phyloP scores from a whole-genome alignment of 2,329 filamentous ascomycete genomes.

The Colletotrichum sp. region DNA sequence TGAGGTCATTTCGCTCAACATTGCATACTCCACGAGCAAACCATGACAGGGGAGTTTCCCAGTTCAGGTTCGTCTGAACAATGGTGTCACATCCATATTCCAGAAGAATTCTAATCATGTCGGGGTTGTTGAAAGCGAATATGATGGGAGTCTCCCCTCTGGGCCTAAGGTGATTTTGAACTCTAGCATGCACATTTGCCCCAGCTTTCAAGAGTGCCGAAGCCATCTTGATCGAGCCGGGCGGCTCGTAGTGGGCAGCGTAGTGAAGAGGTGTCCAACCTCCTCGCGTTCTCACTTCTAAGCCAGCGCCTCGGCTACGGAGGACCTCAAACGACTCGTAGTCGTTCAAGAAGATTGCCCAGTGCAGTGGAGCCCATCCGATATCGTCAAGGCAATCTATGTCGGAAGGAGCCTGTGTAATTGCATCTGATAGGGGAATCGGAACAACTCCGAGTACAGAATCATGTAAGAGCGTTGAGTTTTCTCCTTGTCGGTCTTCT shows the following conservation, averaged over 20 bases:
- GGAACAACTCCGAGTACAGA: neutral
- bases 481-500: neutral
- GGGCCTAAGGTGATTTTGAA: neutral
- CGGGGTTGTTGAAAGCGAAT: neutral
- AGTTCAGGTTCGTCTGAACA: neutral
- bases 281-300: neutral
- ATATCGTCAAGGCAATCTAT: neutral
- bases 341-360: neutral
- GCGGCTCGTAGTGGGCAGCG: neutral
- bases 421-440: neutral
- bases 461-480: neutral
- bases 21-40: neutral
- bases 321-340: neutral
- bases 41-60: neutral
- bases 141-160: neutral
- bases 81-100: neutral
- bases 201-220: neutral
- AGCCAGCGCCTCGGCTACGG: neutral
- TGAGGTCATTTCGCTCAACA: neutral
- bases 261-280: conserved; percentile 1
- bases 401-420: neutral
- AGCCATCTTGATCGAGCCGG: neutral
- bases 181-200: neutral
- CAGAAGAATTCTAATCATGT: neutral
- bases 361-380: neutral